Percentiles rank a stretch among this genome's conserved stretches.
Conservation (phyloP, 192 early-diverging fungal species). For the Backusella morwellensis region DNA sequence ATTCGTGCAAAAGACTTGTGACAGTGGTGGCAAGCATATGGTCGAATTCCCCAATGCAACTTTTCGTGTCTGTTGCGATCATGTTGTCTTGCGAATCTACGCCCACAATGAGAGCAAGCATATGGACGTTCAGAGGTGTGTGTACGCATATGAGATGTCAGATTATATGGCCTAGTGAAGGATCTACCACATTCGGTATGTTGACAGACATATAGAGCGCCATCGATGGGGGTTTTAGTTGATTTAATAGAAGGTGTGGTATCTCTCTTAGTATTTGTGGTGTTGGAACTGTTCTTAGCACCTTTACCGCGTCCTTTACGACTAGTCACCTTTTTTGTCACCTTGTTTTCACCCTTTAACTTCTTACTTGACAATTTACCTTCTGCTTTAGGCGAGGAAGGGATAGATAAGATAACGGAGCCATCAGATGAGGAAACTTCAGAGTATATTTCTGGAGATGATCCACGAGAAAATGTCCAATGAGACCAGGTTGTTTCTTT, state of each 20-base stretch:
- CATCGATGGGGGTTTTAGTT: neutral
- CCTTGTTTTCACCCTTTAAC: neutral
- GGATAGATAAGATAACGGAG: neutral
- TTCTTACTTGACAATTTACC: neutral
- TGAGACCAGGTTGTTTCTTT: constrained; percentile 14
- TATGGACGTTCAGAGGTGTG: constrained; percentile 74
- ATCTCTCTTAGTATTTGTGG: neutral
- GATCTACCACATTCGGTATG: constrained; percentile 58
- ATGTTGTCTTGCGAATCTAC: constrained; percentile 85
- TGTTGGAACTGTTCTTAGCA: neutral
- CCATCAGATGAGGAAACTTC: neutral
- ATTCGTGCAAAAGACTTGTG: constrained; percentile 71
- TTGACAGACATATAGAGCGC: constrained; percentile 14
- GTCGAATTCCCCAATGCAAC: constrained; percentile 70
- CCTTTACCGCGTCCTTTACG: constrained; percentile 12
- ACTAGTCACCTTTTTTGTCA: neutral
- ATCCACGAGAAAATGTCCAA: constrained; percentile 9
- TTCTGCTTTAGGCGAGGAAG: neutral
- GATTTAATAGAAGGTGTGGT: neutral
- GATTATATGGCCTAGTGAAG: constrained; percentile 74
- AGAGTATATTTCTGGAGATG: constrained; percentile 8
- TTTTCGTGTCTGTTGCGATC: constrained; percentile 84
- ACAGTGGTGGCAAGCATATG: constrained; percentile 68
- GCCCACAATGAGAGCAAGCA: constrained; percentile 66
- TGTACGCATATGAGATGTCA: constrained; percentile 70